Evolutionary conservation across 768 basidiomycete genomes (phyloP).

Genomic region (Crassisporium funariophilum): DNA sequence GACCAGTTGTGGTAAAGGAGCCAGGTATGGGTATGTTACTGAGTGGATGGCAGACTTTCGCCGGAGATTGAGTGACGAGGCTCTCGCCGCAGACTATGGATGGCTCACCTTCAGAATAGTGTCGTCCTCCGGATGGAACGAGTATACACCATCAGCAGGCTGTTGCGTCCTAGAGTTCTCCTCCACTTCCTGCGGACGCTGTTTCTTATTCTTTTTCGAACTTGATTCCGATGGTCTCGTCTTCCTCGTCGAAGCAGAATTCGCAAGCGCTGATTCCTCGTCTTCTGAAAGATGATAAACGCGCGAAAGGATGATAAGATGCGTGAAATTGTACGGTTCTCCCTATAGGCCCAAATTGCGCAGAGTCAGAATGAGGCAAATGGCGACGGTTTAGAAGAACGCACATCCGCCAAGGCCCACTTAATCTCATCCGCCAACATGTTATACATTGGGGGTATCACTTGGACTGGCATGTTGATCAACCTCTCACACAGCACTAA

Average conservation of each 20-base stretch:
- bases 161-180: slow-evolving; percentile 20
- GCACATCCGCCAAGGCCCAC: slow-evolving; percentile 66
- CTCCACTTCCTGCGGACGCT: slow-evolving; percentile 21
- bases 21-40: slow-evolving; percentile 54
- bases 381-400: slow-evolving; percentile 23
- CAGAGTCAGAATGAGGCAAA: neutral
- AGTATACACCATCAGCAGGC: slow-evolving; percentile 56
- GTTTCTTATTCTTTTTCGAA: slow-evolving; percentile 47
- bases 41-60: slow-evolving; percentile 51
- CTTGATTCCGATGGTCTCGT: slow-evolving; percentile 19
- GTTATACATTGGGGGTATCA: slow-evolving; percentile 88
- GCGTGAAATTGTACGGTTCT: slow-evolving; percentile 69
- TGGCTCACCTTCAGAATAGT: slow-evolving; percentile 61
- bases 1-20: slow-evolving; percentile 47
- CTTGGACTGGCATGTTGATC: slow-evolving; percentile 94
- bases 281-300: slow-evolving; percentile 73
- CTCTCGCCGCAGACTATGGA: neutral
- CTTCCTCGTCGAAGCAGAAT: slow-evolving; percentile 34
- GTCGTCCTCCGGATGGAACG: slow-evolving; percentile 89
- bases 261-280: slow-evolving; percentile 61
- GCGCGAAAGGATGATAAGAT: slow-evolving; percentile 76
- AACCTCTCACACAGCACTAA: slow-evolving; percentile 86
- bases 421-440: slow-evolving; percentile 87
- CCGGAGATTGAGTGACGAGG: neutral
- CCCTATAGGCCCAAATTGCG: slow-evolving; percentile 33